Evolutionary conservation across 345 rosid genomes (phyloP), one percentile per base, ranked within the genome.

Genomic region (Syzygium aqueum): DNA sequence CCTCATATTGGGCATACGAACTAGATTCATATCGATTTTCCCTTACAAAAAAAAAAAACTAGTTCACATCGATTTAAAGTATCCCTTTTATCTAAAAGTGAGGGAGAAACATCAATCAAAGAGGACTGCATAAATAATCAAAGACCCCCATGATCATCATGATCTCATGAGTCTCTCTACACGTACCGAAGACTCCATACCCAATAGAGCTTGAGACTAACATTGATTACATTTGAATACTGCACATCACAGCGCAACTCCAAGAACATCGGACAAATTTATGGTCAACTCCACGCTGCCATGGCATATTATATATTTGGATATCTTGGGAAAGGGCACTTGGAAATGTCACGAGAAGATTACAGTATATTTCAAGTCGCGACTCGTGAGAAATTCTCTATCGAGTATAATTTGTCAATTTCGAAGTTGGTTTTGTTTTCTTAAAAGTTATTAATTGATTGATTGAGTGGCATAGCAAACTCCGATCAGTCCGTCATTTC

Each of bases 41-140:
- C n/a, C n/a, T n/a, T n/a, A n/a, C n/a, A n/a, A n/a, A n/a, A n/a
- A n/a, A n/a, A n/a, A n/a, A n/a, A n/a, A 61, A 27, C 2, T 3
- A 2, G 19, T 61, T n/a, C 9, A 1, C 2, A 1, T n/a, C 0
- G 9, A n/a, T 28, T n/a, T 3, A 14, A 61, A 61, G 6, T 14
- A 13, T 13, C 0, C n/a, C 33, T 67, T 67, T 33, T 12, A 17
- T 33, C 23, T 8, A 4, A 8, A 67, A 17, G 46, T 22, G 9
- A 33, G 49, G 80, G 22, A 33, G 46, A 73, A 21, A 33, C 0
- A 9, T 3, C 2, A 73, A 33, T 73, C n/a, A 17, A 67, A 17
- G 46, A 33, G 3, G 2, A 67, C 14, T 0, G 6, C 40, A 2
- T 33, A 73, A 73, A 33, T 33, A 73, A 73, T 73, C 46, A 4